These are phyloP conservation scores for Trypanosoma scelopori DNA, from an alignment of 208 protist genomes.

Conservation along the genomic window DNA sequence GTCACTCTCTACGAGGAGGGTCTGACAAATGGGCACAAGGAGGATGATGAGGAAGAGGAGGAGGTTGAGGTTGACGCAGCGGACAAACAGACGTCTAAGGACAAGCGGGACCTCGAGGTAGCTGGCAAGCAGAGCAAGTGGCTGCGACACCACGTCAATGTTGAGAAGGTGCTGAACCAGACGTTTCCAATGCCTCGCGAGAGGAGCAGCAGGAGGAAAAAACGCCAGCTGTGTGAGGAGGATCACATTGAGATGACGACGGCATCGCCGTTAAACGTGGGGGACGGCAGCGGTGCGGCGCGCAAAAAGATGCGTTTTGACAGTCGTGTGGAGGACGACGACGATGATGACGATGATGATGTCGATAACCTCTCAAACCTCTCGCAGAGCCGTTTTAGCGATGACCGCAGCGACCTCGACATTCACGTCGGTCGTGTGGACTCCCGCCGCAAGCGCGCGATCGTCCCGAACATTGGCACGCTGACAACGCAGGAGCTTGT, in stretches of 20 bases:
- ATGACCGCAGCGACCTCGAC: slow-evolving; percentile 54
- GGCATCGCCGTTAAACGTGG: slow-evolving; percentile 27
- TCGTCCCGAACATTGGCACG: slow-evolving; percentile 70
- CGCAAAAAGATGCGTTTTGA: slow-evolving; percentile 57
- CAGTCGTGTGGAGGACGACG: slow-evolving; percentile 36
- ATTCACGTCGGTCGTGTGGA: slow-evolving; percentile 68
- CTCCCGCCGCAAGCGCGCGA: slow-evolving; percentile 65
- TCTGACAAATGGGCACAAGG: slow-evolving; percentile 24
- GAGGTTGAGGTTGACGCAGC: slow-evolving; percentile 25
- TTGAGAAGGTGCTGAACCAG: slow-evolving; percentile 79
- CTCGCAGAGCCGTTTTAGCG: slow-evolving; percentile 37
- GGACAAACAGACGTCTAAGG: slow-evolving; percentile 37
- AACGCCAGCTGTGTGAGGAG: slow-evolving; percentile 46
- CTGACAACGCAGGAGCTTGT: slow-evolving; percentile 82
- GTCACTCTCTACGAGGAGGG: slow-evolving; percentile 80
- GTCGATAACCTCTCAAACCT: slow-evolving; percentile 23
- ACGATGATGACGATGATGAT: slow-evolving; percentile 31
- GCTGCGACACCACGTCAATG: slow-evolving; percentile 80
- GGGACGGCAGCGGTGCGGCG: slow-evolving; percentile 9
- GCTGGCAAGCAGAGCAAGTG: slow-evolving; percentile 71
- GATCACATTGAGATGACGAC: slow-evolving; percentile 73
- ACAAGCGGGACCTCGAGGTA: slow-evolving; percentile 42
- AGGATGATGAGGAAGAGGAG: slow-evolving; percentile 44
- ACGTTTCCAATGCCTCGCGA: slow-evolving; percentile 79
- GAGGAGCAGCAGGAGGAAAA: slow-evolving; percentile 44